Percentiles rank a stretch among this genome's conserved stretches.
These are phyloP conservation scores for Stellera chamaejasme DNA, from an alignment of 345 rosid species.

Conservation along the genomic window DNA sequence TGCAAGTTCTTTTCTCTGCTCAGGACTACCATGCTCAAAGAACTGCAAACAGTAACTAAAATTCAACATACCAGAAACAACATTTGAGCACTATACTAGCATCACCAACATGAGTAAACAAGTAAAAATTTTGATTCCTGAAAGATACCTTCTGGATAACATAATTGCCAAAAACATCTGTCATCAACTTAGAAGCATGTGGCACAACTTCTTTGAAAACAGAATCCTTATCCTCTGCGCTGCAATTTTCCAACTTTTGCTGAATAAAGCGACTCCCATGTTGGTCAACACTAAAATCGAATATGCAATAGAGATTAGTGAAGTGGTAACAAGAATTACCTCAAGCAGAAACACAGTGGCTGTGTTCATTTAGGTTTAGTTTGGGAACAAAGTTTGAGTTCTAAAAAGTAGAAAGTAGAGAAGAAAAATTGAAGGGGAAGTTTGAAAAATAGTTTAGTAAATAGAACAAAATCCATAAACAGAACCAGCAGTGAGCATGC, in stretches of 20 bases:
- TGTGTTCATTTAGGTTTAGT: too few relatives aligned
- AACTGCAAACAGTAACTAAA: slow-evolving; percentile 39
- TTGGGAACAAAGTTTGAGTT: too few relatives aligned
- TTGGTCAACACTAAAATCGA: slow-evolving; percentile 74
- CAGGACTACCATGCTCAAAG: slow-evolving; percentile 82
- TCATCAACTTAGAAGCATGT: slow-evolving; percentile 80
- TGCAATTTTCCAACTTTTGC: slow-evolving; percentile 86
- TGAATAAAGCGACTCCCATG: slow-evolving; percentile 99
- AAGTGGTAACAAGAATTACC: slow-evolving; percentile 2
- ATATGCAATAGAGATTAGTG: slow-evolving; percentile 13
- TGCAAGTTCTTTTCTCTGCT: slow-evolving; percentile 87
- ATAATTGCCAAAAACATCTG: slow-evolving; percentile 97
- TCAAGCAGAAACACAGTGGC: neutral
- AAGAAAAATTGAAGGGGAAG: too few relatives aligned
- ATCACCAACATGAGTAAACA: neutral
- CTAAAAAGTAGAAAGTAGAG: too few relatives aligned
- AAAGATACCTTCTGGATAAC: slow-evolving; percentile 85
- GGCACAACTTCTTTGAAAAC: slow-evolving; percentile 90
- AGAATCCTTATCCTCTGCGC: slow-evolving; percentile 65
- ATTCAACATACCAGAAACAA: slow-evolving; percentile 8
- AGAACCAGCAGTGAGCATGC: slow-evolving; percentile 30
- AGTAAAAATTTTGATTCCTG: neutral
- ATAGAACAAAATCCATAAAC: slow-evolving; percentile 11
- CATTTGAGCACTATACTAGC: neutral
- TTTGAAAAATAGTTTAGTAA: too few relatives aligned